Conservation (phyloP, 1,284 basidiomycete genomes). For the Rhodotorula sp. region DNA sequence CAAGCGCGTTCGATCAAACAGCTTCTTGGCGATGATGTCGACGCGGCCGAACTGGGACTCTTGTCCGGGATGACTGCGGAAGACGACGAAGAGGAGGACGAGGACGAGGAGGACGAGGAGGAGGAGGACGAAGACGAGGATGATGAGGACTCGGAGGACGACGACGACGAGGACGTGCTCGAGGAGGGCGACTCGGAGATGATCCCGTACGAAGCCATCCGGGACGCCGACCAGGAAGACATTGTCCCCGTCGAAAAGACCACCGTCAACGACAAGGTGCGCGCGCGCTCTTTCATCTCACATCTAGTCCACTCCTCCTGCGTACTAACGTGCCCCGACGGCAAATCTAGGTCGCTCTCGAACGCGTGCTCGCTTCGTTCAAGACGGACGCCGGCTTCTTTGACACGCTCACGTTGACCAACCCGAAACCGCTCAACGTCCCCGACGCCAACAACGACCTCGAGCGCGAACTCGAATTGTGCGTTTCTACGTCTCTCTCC, state of each 20-base stretch:
- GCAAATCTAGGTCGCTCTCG: slow-evolving; percentile 65
- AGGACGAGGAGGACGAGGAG: slow-evolving; percentile 33
- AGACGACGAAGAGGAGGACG: slow-evolving; percentile 27
- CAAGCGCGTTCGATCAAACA: background rate
- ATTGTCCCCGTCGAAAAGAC: slow-evolving; percentile 72
- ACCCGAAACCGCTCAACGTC: slow-evolving; percentile 72
- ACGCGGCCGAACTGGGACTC: slow-evolving; percentile 32
- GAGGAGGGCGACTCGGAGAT: slow-evolving; percentile 26
- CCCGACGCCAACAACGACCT: slow-evolving; percentile 71
- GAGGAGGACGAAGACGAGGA: slow-evolving; percentile 29
- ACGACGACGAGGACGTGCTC: slow-evolving; percentile 30
- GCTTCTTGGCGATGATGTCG: slow-evolving; percentile 38
- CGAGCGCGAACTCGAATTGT: slow-evolving; percentile 92
- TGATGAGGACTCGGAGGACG: slow-evolving; percentile 18
- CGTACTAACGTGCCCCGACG: background rate
- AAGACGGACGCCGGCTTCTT: slow-evolving; percentile 74
- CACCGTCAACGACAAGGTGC: slow-evolving; percentile 74
- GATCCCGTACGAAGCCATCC: slow-evolving; percentile 22
- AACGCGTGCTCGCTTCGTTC: slow-evolving; percentile 74
- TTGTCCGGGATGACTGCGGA: slow-evolving; percentile 40
- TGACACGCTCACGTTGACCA: slow-evolving; percentile 74
- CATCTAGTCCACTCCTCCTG: slow-evolving; percentile 14
- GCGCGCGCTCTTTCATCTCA: slow-evolving; percentile 40
- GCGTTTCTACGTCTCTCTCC: slow-evolving; percentile 47
- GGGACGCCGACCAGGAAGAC: slow-evolving; percentile 30